Evolutionary conservation across 352 stramenopile species (phyloP).

Genomic region (Detonula confervacea): DNA sequence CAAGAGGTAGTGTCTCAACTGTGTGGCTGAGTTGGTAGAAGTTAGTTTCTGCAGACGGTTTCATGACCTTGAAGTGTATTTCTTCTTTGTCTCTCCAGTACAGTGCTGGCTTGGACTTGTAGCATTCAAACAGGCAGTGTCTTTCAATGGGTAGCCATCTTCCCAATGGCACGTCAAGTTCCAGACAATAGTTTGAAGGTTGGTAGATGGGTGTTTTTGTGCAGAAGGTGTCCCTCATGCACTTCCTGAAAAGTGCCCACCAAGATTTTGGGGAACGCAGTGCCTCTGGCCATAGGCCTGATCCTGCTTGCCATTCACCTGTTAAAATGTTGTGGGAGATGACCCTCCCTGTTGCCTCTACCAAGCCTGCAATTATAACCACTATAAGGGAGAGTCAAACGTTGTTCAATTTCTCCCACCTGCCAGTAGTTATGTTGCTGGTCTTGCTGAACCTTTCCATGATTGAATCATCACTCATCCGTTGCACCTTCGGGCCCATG

Average conservation of each 20-base stretch:
- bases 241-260: background rate
- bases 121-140: background rate
- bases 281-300: background rate
- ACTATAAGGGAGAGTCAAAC: background rate
- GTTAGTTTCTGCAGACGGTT: background rate
- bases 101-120: background rate
- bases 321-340: background rate
- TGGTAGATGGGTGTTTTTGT: background rate
- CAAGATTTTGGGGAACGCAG: too few species aligned
- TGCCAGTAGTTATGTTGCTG: background rate
- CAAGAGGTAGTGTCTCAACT: background rate
- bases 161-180: background rate
- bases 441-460: background rate
- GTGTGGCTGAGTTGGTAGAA: background rate
- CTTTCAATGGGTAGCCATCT: background rate
- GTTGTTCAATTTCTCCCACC: background rate
- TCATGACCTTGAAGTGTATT: background rate
- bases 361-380: background rate
- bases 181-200: background rate
- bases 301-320: slow-evolving; percentile 1
- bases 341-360: background rate
- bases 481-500: background rate
- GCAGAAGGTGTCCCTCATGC: background rate
- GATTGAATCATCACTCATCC: background rate
- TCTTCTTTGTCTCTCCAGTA: background rate